These are phyloP conservation scores for Lippia alba DNA, from an alignment of 305 asterid species.

Conservation along the genomic window DNA sequence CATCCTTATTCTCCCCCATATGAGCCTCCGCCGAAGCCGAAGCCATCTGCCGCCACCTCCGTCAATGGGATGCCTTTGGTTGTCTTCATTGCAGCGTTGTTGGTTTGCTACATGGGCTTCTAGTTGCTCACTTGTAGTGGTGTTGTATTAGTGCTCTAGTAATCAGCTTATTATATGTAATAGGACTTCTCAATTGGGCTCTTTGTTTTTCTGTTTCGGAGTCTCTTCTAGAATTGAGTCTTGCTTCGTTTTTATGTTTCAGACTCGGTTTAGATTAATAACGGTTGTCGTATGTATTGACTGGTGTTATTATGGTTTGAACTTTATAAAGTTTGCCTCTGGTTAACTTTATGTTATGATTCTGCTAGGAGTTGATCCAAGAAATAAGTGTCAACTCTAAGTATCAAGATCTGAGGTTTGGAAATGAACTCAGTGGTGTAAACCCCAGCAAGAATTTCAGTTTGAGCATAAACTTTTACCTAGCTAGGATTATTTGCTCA, in stretches of 20 bases:
- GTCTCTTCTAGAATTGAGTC: background rate
- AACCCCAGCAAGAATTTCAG: too few species aligned
- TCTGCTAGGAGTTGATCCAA: too few species aligned
- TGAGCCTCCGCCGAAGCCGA: constrained; percentile 23
- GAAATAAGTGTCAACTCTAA: too few species aligned
- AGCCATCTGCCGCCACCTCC: constrained; percentile 34
- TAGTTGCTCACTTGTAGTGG: constrained; percentile 21
- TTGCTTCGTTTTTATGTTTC: background rate
- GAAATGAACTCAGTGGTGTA: too few species aligned
- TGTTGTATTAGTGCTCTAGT: background rate
- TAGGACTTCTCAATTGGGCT: background rate
- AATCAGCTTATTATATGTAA: background rate
- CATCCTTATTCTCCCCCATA: background rate
- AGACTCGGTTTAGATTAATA: background rate
- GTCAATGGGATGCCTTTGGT: constrained; percentile 18
- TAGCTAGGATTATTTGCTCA: too few species aligned
- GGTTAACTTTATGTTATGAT: background rate
- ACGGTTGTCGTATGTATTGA: background rate
- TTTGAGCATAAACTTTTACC: too few species aligned
- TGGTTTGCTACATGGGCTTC: constrained; percentile 32
- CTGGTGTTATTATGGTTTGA: background rate
- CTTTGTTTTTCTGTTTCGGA: background rate
- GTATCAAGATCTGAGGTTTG: too few species aligned
- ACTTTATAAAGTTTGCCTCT: background rate
- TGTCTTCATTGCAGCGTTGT: constrained; percentile 27